Evolutionary conservation across 1,139 yeast species (phyloP).

Genomic region (Yamadazyma dushanensis): DNA sequence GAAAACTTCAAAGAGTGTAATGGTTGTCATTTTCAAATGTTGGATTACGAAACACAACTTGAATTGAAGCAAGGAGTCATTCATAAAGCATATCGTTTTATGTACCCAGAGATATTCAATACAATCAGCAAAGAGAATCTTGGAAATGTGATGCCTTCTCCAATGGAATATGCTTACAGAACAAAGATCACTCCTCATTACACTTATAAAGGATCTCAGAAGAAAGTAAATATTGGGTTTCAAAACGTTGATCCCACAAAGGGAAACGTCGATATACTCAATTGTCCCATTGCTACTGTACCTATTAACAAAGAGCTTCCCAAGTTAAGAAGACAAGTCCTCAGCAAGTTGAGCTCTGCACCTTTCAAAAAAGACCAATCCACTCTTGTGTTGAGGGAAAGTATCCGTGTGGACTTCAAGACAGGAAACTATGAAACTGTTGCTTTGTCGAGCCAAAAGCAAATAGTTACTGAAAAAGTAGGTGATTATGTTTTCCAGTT

Average conservation of each 20-base stretch:
- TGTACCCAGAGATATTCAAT: constrained; percentile 29
- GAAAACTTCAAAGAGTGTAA: constrained; percentile 73
- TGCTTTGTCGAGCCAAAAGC: constrained; percentile 63
- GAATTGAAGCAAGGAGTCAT: constrained; percentile 29
- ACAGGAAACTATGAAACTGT: constrained; percentile 32
- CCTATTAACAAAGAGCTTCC: constrained; percentile 51
- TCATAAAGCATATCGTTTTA: constrained; percentile 34
- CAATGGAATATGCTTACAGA: constrained; percentile 73
- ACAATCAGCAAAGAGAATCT: constrained; percentile 9
- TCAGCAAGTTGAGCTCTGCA: not conserved
- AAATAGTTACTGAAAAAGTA: constrained; percentile 77
- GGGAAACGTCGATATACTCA: constrained; percentile 85
- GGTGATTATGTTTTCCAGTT: constrained; percentile 77
- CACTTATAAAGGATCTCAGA: constrained; percentile 40
- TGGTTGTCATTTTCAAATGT: constrained; percentile 49
- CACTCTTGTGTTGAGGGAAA: constrained; percentile 30
- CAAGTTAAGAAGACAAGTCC: constrained; percentile 5
- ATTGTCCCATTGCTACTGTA: constrained; percentile 83
- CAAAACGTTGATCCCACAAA: constrained; percentile 49
- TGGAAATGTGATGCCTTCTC: constrained; percentile 29
- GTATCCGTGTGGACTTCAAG: constrained; percentile 28
- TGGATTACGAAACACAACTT: constrained; percentile 41
- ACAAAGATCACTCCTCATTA: constrained; percentile 96
- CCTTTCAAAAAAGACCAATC: constrained; percentile 8
- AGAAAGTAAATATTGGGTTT: constrained; percentile 29